Evolutionary conservation across 768 basidiomycete species (phyloP), one percentile per base, ranked within the genome.

Genomic region (Pleurotus cornucopiae): DNA sequence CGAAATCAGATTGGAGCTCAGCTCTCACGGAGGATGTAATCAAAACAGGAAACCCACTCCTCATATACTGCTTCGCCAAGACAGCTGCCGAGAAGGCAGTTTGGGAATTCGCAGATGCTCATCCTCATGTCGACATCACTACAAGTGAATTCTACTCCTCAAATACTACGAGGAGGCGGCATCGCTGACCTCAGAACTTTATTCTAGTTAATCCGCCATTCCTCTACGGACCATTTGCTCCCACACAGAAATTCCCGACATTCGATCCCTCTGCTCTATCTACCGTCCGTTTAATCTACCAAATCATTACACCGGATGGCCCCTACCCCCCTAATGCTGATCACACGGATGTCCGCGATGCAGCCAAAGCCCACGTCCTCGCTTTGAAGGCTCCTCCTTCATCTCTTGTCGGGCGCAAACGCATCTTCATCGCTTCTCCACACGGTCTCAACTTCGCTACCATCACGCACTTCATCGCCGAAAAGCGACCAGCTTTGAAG

Each of bases 81-180:
- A 71, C 65, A 4, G 58, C 70, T 14, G 70, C 76, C 1, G 77
- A 78, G 55, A 60, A 60, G 16, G 73, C 73, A 0, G 69, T 73
- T 4, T 77, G 76, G 75, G 67, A 74, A 14, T 76, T 71, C 63
- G 72, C 69, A 4, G 72, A 72, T 18, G 63, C 67, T 25, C 71
- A 77, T 55, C 71, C 73, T 3, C 58, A 75, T 39, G 59, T 76
- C 26, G 72, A 75, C 26, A 63, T 77, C 54, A 73, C 71, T 2
- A 68, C 71, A 1, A 43, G 76, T 77, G 57, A 54, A 70, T 63
- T 16, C 2, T 4, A 7, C 14, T 14, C 20, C 41, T 9, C 11
- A 16, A 21, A 44, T 44, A 44, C 41, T 20, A 2, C 41, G 13
- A 43, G n/a, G 2, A 6, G 41, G 14, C 3, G 16, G n/a, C 11